Conservation (phyloP, 2,329 filamentous ascomycete species). For the Arthrobotrys iridis region DNA sequence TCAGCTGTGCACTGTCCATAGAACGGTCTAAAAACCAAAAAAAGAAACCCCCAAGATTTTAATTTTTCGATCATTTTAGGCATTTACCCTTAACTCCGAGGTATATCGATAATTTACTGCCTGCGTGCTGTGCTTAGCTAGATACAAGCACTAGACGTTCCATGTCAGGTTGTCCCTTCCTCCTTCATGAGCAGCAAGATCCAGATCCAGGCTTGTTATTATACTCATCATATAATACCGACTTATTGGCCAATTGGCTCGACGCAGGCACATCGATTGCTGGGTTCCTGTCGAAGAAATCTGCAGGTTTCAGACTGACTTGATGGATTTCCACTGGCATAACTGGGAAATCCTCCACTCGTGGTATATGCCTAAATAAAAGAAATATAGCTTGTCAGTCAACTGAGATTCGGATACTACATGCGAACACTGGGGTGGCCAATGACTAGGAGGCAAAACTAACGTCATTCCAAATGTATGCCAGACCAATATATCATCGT, state of each 20-base stretch:
- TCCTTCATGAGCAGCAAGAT: slow-evolving; percentile 45
- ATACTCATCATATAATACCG: slow-evolving; percentile 34
- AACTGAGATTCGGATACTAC: slow-evolving; percentile 25
- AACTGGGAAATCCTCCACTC: slow-evolving; percentile 64
- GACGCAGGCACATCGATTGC: slow-evolving; percentile 66
- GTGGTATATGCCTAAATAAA: slow-evolving; percentile 52
- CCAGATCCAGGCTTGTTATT: slow-evolving; percentile 1
- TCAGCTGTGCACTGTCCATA: neutral
- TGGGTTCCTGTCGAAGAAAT: slow-evolving; percentile 60
- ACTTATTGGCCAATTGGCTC: slow-evolving; percentile 39
- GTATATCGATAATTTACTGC: slow-evolving; percentile 11
- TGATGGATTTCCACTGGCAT: slow-evolving; percentile 72
- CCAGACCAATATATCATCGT: slow-evolving; percentile 68
- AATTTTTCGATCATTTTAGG: slow-evolving; percentile 27
- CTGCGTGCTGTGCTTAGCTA: slow-evolving; percentile 3
- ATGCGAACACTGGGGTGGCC: slow-evolving; percentile 17
- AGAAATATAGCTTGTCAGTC: slow-evolving; percentile 20
- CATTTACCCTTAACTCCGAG: slow-evolving; percentile 17
- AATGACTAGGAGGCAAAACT: slow-evolving; percentile 66
- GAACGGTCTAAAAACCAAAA: too few species aligned
- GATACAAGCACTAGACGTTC: neutral
- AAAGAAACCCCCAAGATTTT: slow-evolving; percentile 14
- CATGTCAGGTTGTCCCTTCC: slow-evolving; percentile 16
- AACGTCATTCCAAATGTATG: slow-evolving; percentile 70
- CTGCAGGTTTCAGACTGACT: slow-evolving; percentile 65